Percentiles rank a stretch among this genome's conserved stretches.
Conservation (phyloP, 2,329 filamentous ascomycete genomes). For the Colletotrichum lupini region DNA sequence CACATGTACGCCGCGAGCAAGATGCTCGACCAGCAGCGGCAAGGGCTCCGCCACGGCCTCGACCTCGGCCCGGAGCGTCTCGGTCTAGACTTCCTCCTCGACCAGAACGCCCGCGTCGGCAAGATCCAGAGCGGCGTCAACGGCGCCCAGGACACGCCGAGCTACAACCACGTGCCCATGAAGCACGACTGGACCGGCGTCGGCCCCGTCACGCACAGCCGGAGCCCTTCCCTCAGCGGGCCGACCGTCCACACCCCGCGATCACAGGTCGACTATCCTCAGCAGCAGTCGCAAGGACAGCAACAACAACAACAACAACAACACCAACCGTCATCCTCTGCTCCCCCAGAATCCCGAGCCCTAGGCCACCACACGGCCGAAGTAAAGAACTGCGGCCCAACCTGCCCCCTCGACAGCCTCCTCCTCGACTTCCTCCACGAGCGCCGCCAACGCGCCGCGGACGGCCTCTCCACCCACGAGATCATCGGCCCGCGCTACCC, state of each 20-base stretch:
- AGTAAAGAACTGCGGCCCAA: slow-evolving; percentile 72
- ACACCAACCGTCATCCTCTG: neutral
- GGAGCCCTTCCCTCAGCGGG: slow-evolving; percentile 65
- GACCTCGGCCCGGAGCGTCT: slow-evolving; percentile 74
- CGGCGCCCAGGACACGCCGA: slow-evolving; percentile 57
- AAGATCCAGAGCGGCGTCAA: slow-evolving; percentile 63
- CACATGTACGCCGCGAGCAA: slow-evolving; percentile 42
- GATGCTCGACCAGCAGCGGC: slow-evolving; percentile 58
- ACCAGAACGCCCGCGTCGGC: slow-evolving; percentile 65
- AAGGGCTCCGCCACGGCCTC: slow-evolving; percentile 64
- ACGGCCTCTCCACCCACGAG: slow-evolving; percentile 72
- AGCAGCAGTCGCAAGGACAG: neutral
- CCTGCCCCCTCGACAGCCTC: slow-evolving; percentile 82
- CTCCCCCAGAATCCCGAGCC: slow-evolving; percentile 8
- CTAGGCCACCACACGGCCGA: slow-evolving; percentile 42
- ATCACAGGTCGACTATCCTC: slow-evolving; percentile 14
- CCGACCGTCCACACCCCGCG: slow-evolving; percentile 18
- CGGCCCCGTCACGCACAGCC: slow-evolving; percentile 67
- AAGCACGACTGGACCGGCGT: slow-evolving; percentile 60
- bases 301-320: too few relatives aligned
- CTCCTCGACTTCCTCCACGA: slow-evolving; percentile 82
- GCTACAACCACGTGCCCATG: slow-evolving; percentile 59
- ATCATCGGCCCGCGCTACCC: slow-evolving; percentile 83
- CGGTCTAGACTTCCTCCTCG: slow-evolving; percentile 79
- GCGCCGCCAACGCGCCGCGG: slow-evolving; percentile 71